phyloP scores from a whole-genome alignment of 2,329 filamentous ascomycete genomes.

The Tolypocladium endophyticum region DNA sequence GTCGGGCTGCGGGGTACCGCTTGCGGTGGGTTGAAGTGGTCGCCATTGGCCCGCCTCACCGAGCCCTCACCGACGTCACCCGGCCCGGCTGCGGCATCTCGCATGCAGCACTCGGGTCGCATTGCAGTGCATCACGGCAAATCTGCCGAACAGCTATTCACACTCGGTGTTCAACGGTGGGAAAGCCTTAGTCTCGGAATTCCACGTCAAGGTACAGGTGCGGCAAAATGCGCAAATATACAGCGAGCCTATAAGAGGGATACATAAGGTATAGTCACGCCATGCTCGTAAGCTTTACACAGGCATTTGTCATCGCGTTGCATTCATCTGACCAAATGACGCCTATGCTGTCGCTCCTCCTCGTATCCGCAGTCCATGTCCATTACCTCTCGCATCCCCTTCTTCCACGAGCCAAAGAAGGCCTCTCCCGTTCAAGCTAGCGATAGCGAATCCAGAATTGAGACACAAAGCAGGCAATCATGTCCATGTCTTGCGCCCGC shows the following conservation, averaged over 20 bases:
- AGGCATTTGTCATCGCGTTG: background rate
- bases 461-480: background rate
- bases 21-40: no score
- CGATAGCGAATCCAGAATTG: background rate
- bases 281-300: background rate
- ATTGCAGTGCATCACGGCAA: background rate
- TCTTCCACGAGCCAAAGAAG: background rate
- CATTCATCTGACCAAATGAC: background rate
- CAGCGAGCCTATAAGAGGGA: no score
- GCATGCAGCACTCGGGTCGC: background rate
- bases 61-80: background rate
- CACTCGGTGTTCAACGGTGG: background rate
- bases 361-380: background rate
- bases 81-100: background rate
- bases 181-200: background rate
- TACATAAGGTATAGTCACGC: background rate
- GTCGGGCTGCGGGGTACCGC: conserved; percentile 2
- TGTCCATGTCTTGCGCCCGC: background rate
- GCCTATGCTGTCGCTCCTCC: background rate
- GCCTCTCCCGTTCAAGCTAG: background rate
- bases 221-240: background rate
- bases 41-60: background rate
- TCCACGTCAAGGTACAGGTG: background rate
- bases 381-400: background rate
- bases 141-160: background rate